These are phyloP conservation scores for Omphalotus olearius DNA, from an alignment of 1,284 basidiomycete species.

Conservation along the genomic window DNA sequence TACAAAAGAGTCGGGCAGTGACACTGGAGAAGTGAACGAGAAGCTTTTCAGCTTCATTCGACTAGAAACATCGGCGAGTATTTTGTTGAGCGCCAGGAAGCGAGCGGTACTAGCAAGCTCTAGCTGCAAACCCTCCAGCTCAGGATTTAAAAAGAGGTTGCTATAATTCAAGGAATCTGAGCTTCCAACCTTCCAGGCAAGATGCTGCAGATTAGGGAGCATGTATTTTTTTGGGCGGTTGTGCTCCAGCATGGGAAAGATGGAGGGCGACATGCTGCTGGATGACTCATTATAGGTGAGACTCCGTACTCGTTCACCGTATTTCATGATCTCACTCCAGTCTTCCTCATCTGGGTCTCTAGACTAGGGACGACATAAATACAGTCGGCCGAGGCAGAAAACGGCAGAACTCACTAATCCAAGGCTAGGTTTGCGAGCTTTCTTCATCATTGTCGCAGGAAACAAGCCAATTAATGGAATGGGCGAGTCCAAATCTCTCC, in stretches of 20 bases:
- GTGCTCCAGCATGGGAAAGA: conserved; percentile 64
- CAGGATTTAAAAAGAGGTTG: conserved; percentile 58
- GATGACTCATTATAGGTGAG: conserved; percentile 65
- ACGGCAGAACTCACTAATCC: conserved; percentile 58
- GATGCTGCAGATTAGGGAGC: conserved; percentile 61
- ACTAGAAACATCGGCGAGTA: conserved; percentile 58
- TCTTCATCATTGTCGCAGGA: conserved; percentile 61
- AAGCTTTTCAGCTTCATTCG: conserved; percentile 59
- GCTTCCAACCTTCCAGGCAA: conserved; percentile 69
- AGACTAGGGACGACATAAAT: conserved; percentile 33
- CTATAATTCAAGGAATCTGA: conserved; percentile 59
- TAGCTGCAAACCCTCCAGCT: conserved; percentile 53
- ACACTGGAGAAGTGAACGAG: conserved; percentile 62
- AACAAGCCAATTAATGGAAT: conserved; percentile 67
- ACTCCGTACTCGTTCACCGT: conserved; percentile 61
- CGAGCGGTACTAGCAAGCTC: conserved; percentile 48
- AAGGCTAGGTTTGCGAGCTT: conserved; percentile 61
- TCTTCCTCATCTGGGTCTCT: conserved; percentile 58
- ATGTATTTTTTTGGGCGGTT: conserved; percentile 57
- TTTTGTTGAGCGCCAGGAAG: conserved; percentile 52
- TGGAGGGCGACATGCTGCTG: conserved; percentile 54
- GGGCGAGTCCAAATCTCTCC: conserved; percentile 74
- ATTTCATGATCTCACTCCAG: conserved; percentile 60
- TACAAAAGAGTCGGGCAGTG: conserved; percentile 65
- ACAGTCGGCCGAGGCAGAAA: not conserved